Evolutionary conservation across 176 grass and related monocot species (phyloP).

Genomic region (Ensete ventricosum): DNA sequence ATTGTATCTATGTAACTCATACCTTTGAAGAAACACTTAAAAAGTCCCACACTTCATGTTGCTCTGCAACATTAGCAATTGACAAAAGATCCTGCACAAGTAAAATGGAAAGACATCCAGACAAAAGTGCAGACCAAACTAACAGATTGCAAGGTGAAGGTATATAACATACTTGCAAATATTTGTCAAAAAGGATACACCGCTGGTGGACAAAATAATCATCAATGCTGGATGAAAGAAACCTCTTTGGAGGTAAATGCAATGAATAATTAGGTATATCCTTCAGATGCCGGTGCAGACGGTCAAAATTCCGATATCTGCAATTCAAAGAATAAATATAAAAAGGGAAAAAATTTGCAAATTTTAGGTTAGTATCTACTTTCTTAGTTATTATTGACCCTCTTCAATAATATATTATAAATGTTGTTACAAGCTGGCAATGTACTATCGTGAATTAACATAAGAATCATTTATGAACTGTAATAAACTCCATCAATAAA

Average conservation of each 20-base stretch:
- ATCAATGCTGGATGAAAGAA: constrained; percentile 92
- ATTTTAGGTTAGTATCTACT: not conserved
- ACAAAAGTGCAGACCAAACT: constrained; percentile 8
- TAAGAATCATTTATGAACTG: not conserved
- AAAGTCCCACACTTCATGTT: constrained; percentile 98
- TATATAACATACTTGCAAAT: constrained; percentile 66
- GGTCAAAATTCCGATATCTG: constrained; percentile 98
- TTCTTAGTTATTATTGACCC: not conserved
- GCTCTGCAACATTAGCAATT: constrained; percentile 88
- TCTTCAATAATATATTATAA: not conserved
- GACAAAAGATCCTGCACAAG: constrained; percentile 71
- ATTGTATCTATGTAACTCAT: constrained; percentile 7
- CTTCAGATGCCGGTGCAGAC: constrained; percentile 76
- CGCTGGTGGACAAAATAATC: constrained; percentile 96
- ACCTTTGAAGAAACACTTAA: constrained; percentile 85
- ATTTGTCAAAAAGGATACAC: constrained; percentile 94
- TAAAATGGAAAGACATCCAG: constrained; percentile 13
- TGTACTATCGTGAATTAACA: not conserved
- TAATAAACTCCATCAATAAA: not conserved
- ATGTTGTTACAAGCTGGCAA: not conserved
- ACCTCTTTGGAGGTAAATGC: constrained; percentile 94
- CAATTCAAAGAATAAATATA: constrained; percentile 24
- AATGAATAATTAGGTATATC: constrained; percentile 98
- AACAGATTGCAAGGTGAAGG: not conserved
- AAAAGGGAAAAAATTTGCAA: not conserved